Evolutionary conservation across 2,329 filamentous ascomycete species (phyloP).

Genomic region (Lasiodiplodia sp.): DNA sequence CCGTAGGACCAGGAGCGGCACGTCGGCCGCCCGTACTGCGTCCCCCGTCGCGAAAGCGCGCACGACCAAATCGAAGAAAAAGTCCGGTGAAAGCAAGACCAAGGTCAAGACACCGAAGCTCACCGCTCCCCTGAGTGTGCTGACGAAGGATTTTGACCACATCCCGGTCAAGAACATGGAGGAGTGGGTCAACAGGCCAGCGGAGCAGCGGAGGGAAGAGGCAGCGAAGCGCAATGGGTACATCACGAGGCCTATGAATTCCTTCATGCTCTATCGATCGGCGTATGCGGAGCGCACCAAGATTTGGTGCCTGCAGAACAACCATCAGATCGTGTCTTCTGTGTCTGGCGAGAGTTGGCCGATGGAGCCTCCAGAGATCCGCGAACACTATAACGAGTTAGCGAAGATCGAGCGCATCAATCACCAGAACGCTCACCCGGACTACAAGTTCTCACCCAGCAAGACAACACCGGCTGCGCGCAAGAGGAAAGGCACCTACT

Average conservation of each 20-base stretch:
- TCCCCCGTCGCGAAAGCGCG: constrained; percentile 19
- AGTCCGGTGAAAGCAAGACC: constrained; percentile 52
- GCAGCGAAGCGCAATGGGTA: constrained; percentile 76
- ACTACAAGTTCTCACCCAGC: constrained; percentile 92
- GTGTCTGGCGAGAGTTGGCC: constrained; percentile 90
- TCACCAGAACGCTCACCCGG: constrained; percentile 83
- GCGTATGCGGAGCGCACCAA: constrained; percentile 90
- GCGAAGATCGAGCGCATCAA: constrained; percentile 83
- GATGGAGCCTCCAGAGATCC: constrained; percentile 75
- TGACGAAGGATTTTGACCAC: constrained; percentile 68
- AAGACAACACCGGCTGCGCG: constrained; percentile 61
- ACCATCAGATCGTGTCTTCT: constrained; percentile 90
- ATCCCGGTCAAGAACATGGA: constrained; percentile 80
- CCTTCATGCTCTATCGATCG: constrained; percentile 96
- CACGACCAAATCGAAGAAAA: constrained; percentile 34
- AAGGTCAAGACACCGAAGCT: constrained; percentile 63
- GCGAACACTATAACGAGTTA: constrained; percentile 77
- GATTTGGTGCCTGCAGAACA: constrained; percentile 80
- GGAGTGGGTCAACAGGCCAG: constrained; percentile 75
- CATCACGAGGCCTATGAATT: constrained; percentile 93
- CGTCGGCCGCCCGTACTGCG: constrained; percentile 26
- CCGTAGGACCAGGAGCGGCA: constrained; percentile 50
- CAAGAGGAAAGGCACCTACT: constrained; percentile 58
- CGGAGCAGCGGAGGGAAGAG: constrained; percentile 71
- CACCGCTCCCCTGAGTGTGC: constrained; percentile 71